phyloP scores from a whole-genome alignment of 2,329 filamentous ascomycete genomes.

The Cordyceps cateniannulata region DNA sequence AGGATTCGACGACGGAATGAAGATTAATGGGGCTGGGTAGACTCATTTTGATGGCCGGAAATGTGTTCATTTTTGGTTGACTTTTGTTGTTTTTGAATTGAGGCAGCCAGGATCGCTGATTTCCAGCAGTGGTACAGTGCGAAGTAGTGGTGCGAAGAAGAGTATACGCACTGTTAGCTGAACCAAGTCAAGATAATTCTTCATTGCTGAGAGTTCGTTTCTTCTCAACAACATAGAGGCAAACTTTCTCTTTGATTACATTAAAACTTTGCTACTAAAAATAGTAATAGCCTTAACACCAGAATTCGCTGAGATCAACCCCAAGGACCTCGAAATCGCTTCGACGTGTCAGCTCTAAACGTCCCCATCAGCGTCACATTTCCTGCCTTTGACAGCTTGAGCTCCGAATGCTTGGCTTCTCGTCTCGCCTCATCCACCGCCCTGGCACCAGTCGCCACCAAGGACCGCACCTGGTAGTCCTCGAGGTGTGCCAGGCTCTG shows the following conservation, averaged over 20 bases:
- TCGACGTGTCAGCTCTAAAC: conserved; percentile 15
- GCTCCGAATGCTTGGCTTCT: conserved; percentile 13
- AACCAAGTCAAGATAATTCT: too few species aligned
- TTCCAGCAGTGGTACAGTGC: background rate
- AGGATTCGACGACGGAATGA: too few species aligned
- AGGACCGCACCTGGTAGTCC: conserved; percentile 16
- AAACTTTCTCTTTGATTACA: too few species aligned
- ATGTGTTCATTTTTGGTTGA: background rate
- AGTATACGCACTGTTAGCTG: background rate
- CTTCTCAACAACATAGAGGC: too few species aligned
- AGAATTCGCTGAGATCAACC: too few species aligned
- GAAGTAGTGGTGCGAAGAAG: background rate
- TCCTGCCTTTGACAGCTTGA: conserved; percentile 12
- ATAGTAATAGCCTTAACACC: too few species aligned
- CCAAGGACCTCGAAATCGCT: conserved; percentile 12
- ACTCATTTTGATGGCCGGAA: too few species aligned
- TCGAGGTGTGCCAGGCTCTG: conserved; percentile 16
- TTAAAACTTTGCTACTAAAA: too few species aligned
- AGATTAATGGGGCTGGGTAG: too few species aligned
- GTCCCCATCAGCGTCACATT: conserved; percentile 17
- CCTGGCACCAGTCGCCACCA: conserved; percentile 14
- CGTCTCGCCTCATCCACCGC: conserved; percentile 14
- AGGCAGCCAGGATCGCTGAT: background rate
- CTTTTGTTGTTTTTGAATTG: background rate
- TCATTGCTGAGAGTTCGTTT: too few species aligned